phyloP scores from a whole-genome alignment of 2,329 filamentous ascomycete species.

The Fusarium tuaranense region DNA sequence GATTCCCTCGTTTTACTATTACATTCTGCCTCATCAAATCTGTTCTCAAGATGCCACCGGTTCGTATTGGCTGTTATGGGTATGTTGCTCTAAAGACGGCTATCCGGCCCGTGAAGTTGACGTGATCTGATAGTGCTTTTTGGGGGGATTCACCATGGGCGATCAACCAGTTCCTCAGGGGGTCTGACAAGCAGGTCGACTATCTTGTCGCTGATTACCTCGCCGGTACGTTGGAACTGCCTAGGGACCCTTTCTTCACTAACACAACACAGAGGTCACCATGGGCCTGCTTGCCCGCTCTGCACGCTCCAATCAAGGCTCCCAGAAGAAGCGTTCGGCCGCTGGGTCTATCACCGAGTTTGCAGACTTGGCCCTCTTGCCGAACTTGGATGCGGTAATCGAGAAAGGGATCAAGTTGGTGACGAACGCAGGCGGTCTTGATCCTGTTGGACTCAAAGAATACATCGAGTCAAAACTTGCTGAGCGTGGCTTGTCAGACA shows the following conservation, averaged over 20 bases:
- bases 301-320: neutral
- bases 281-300: neutral
- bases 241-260: neutral
- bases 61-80: neutral
- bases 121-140: neutral
- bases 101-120: neutral
- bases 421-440: neutral
- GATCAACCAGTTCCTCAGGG: neutral
- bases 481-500: neutral
- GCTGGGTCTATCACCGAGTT: neutral
- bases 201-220: neutral
- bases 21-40: neutral
- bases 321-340: neutral
- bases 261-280: neutral
- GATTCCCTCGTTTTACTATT: neutral
- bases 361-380: neutral
- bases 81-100: neutral
- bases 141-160: neutral
- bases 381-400: neutral
- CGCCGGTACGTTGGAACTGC: neutral
- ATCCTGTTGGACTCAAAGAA: neutral
- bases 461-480: neutral
- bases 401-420: neutral
- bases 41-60: neutral
- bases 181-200: neutral